Evolutionary conservation across 495 filamentous ascomycete species (phyloP), one percentile per base, ranked within the genome.

Genomic region (Ascodesmis nigricans): DNA sequence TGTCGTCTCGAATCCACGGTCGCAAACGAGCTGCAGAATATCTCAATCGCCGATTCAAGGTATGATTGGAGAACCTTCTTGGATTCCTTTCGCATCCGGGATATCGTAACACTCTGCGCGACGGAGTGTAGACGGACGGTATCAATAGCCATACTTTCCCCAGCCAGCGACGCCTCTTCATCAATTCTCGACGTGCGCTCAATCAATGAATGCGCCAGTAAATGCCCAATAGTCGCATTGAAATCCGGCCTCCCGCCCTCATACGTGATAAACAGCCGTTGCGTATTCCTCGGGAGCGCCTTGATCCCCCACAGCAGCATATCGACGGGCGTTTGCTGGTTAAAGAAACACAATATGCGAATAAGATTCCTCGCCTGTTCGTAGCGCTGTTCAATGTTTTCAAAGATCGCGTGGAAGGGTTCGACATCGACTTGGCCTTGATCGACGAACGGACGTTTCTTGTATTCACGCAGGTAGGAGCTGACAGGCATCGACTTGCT

Each of bases 71-170:
- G 54, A 4, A 64, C 53, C 15, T 72, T 59, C 6, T 61, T 58
- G 22, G 69, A 61, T 41, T 49, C 56, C 33, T 65, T 62, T 14
- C 62, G 61, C 3, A 87, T 54, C 15, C 66, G 63, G 44, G 79
- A 74, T 11, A 75, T 65, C 39, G 77, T 79, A 35, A 82, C 81
- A 0, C 67, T 72, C 46, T 84, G 79, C 4, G 82, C 74, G 1
- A 84, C 75, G 21, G 66, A 73, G 49, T 82, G 77, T 26, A 84
- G 62, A 2, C 53, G 28, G n/a, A 52, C 24, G 21, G 73, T 69
- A 21, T 84, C 61, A 21, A 81, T 63, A 23, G 62, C 60, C 15
- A 65, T 65, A 1, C 58, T 57, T 11, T 69, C 53, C 32, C 61
- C 67, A 17, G 63, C 56, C 25, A 55, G 55, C 42, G 20, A 20